These are phyloP conservation scores for Planoprotostelium fungivorum DNA, from an alignment of 78 protist species.

Conservation along the genomic window DNA sequence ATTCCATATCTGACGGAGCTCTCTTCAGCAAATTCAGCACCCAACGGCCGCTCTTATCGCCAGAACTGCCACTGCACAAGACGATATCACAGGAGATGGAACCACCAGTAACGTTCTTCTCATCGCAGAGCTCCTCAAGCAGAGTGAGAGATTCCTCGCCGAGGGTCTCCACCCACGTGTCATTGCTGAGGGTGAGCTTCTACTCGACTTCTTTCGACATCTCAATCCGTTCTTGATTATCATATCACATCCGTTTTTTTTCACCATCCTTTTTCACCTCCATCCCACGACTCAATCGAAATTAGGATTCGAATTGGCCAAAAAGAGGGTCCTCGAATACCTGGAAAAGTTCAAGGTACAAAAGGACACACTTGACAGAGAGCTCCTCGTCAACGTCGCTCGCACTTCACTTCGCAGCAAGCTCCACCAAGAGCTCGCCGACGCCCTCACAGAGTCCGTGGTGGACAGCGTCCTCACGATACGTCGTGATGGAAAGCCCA, in stretches of 20 bases:
- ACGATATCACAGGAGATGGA: conserved; percentile 99
- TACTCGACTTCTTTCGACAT: background rate
- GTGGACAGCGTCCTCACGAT: conserved; percentile 92
- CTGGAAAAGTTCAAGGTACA: conserved; percentile 53
- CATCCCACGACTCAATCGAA: too few relatives aligned
- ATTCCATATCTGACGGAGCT: background rate
- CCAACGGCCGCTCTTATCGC: conserved; percentile 99
- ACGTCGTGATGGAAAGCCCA: conserved; percentile 27
- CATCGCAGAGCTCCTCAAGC: conserved; percentile 95
- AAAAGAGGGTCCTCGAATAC: conserved; percentile 61
- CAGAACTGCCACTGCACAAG: conserved; percentile 99
- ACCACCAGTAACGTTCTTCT: conserved; percentile 95
- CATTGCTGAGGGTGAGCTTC: conserved; percentile 80
- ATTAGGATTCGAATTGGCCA: conserved; percentile 91
- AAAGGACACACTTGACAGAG: conserved; percentile 66
- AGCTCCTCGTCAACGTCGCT: conserved; percentile 85
- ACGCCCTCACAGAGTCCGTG: conserved; percentile 80
- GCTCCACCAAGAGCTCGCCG: conserved; percentile 65
- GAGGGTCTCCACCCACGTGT: conserved; percentile 99
- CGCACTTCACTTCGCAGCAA: conserved; percentile 91
- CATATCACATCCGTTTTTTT: too few relatives aligned
- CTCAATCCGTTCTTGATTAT: background rate
- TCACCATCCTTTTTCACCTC: too few relatives aligned
- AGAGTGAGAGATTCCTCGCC: conserved; percentile 81
- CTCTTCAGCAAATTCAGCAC: conserved; percentile 94